Evolutionary conservation across 768 basidiomycete species (phyloP).

Genomic region (Mycena chlorophos): DNA sequence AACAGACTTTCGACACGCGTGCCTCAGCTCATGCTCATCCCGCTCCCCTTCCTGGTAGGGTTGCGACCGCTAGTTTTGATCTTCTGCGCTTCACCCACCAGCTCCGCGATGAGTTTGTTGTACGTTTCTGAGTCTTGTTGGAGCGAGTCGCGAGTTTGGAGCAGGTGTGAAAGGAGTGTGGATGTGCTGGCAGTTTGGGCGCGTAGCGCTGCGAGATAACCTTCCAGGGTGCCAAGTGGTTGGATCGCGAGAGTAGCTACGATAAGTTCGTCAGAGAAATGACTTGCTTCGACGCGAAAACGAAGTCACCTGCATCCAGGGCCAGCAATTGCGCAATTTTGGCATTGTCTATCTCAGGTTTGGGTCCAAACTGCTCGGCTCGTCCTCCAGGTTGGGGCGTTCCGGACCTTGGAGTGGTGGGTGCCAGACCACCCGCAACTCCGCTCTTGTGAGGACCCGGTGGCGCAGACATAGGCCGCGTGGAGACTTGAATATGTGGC

Average conservation of each 20-base stretch:
- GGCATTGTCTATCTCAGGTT: slow-evolving; percentile 68
- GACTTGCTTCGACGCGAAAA: not conserved
- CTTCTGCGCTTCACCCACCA: slow-evolving; percentile 91
- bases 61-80: slow-evolving; percentile 62
- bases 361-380: slow-evolving; percentile 63
- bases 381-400: slow-evolving; percentile 45
- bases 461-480: slow-evolving; percentile 79
- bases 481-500: slow-evolving; percentile 80
- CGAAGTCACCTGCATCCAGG: slow-evolving; percentile 60
- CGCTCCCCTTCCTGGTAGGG: slow-evolving; percentile 51
- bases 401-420: slow-evolving; percentile 61
- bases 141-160: slow-evolving; percentile 78
- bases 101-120: slow-evolving; percentile 86
- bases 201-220: slow-evolving; percentile 66
- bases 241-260: slow-evolving; percentile 75
- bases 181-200: slow-evolving; percentile 76
- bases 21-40: slow-evolving; percentile 38
- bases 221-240: slow-evolving; percentile 66
- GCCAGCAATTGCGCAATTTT: slow-evolving; percentile 68
- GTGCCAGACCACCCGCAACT: slow-evolving; percentile 32
- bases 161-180: slow-evolving; percentile 71
- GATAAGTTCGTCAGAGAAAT: slow-evolving; percentile 1
- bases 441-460: slow-evolving; percentile 56
- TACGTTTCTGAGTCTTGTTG: slow-evolving; percentile 90
- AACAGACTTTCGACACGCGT: not conserved